Percentiles rank a stretch among this genome's conserved stretches.
Conservation (phyloP, 2,329 filamentous ascomycete species). For the Exserohilum turcica region DNA sequence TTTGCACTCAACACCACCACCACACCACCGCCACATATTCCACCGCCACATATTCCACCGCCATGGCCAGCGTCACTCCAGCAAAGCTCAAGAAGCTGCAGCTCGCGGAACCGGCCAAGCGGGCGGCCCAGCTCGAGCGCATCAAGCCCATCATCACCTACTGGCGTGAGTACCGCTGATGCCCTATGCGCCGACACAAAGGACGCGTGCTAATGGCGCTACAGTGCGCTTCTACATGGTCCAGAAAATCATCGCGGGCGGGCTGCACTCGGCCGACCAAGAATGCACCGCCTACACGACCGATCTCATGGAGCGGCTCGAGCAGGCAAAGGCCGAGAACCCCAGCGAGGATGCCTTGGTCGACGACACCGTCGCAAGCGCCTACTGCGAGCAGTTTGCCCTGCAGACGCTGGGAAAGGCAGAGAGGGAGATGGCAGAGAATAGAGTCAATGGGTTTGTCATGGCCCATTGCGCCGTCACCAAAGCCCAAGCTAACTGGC, state of each 20-base stretch:
- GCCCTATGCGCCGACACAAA: background rate
- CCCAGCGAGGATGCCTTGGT: constrained; percentile 79
- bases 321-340: constrained; percentile 76
- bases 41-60: background rate
- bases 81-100: constrained; percentile 77
- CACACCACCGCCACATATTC: background rate
- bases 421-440: constrained; percentile 78
- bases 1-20: background rate
- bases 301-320: constrained; percentile 86
- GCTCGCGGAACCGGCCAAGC: constrained; percentile 79
- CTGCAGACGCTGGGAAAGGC: constrained; percentile 85
- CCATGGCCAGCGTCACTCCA: constrained; percentile 75
- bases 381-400: constrained; percentile 93
- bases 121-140: constrained; percentile 80
- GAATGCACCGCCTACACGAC: constrained; percentile 83
- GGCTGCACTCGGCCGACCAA: constrained; percentile 76
- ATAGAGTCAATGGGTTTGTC: constrained; percentile 77
- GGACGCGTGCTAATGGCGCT: constrained; percentile 20
- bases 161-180: constrained; percentile 74
- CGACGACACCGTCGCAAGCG: constrained; percentile 84
- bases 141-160: constrained; percentile 89
- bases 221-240: constrained; percentile 68
- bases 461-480: constrained; percentile 10
- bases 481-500: constrained; percentile 4
- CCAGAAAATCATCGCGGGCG: constrained; percentile 83